These are phyloP conservation scores for Elsinoe necatrix DNA, from an alignment of 2,329 filamentous ascomycete species.

Conservation along the genomic window DNA sequence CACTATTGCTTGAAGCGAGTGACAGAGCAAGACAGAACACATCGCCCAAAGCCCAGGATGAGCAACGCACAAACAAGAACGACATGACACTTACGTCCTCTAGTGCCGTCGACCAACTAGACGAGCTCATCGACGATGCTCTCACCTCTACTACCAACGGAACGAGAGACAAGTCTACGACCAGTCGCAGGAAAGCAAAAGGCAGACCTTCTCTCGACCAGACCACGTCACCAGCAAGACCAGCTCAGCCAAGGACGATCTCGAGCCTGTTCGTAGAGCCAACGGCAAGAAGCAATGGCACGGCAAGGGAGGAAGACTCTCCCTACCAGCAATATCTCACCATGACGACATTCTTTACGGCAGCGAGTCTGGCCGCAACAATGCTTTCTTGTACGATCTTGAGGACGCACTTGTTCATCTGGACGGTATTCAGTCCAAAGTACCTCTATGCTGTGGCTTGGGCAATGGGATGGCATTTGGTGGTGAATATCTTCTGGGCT, in stretches of 20 bases:
- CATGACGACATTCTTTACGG: slow-evolving; percentile 61
- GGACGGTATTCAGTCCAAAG: slow-evolving; percentile 97
- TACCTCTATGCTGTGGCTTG: slow-evolving; percentile 89
- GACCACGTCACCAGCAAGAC: background rate
- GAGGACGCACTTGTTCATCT: slow-evolving; percentile 88
- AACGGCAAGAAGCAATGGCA: background rate
- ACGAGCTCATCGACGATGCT: background rate
- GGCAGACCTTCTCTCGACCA: background rate
- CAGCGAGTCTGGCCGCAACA: slow-evolving; percentile 58
- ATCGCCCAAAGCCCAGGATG: no score
- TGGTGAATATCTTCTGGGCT: slow-evolving; percentile 58
- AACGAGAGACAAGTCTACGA: background rate
- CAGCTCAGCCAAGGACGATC: background rate
- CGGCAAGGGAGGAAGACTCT: slow-evolving; percentile 17
- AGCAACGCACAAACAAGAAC: background rate
- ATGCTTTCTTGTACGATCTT: slow-evolving; percentile 83
- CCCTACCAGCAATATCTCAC: slow-evolving; percentile 22
- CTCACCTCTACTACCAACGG: background rate
- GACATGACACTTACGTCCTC: background rate
- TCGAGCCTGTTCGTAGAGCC: background rate
- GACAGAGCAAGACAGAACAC: background rate
- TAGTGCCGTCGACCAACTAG: slow-evolving; percentile 7
- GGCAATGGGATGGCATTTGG: slow-evolving; percentile 71
- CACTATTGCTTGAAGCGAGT: slow-evolving; percentile 35
- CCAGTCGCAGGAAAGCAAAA: background rate